Base-by-base conservation (phyloP, 73 alveolate genomes). In the Symbiodinium pilosum region DNA sequence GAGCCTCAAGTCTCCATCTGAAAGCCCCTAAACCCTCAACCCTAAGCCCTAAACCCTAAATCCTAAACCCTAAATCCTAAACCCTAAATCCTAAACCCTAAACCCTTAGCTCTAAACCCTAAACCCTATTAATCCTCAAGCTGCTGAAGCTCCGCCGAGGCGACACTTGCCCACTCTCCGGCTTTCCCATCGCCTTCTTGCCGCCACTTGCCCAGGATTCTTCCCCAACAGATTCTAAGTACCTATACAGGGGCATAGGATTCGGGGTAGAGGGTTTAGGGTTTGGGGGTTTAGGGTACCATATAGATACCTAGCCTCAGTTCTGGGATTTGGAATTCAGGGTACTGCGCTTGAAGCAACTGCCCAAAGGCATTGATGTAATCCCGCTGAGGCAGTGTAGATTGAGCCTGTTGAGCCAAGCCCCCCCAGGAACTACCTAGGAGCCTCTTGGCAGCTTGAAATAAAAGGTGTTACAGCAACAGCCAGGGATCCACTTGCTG, bases 171-270 rank as follows among this genome's bases (percentile, higher is more conserved):
- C 81, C 96, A 6, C 2, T 91, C 51, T 91, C 96, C 39, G 87
- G 96, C 44, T 91, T 91, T 91, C 96, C 96, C 75, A 91, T 91
- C 52, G 87, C 87, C 4, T 42, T 30, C 52, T 75, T 91, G 14
- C 96, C 96, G 96, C 38, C 47, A 36, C 93, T 44, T 39, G 34
- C 38, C 59, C 3, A 39, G 43, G 87, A 34, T 1, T 54, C 32
- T 26, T n/a, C n/a, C n/a, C n/a, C n/a, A n/a, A n/a, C n/a, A n/a
- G n/a, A n/a, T n/a, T n/a, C n/a, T n/a, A n/a, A n/a, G n/a, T n/a
- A n/a, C n/a, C n/a, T n/a, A n/a, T n/a, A n/a, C 73, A 24, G 34
- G 81, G 81, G 34, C 81, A 0, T 2, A 64, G 81, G n/a, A n/a
- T n/a, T n/a, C 59, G 59, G 59, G 81, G 39, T 26, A 26, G 24